Evolutionary conservation across 768 basidiomycete species (phyloP).

Genomic region (Hortiboletus campestris): DNA sequence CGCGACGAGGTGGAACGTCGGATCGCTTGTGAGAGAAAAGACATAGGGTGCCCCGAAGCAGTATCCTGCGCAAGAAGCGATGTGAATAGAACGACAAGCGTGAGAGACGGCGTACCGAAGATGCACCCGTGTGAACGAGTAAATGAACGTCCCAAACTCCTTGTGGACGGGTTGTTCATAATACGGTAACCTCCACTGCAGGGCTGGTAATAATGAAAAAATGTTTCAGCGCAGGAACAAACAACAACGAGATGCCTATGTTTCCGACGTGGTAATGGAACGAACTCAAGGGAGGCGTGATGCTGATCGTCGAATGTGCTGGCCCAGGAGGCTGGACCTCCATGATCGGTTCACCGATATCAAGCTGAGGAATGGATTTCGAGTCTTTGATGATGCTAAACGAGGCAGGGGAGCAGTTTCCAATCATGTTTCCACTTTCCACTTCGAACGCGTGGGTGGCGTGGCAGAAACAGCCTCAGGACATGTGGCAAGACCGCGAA

Average conservation of each 20-base stretch:
- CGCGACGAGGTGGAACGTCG: slow-evolving; percentile 39
- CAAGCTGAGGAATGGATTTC: slow-evolving; percentile 39
- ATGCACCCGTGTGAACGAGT: slow-evolving; percentile 59
- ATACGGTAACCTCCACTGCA: slow-evolving; percentile 62
- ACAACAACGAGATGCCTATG: slow-evolving; percentile 28
- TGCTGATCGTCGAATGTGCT: slow-evolving; percentile 41
- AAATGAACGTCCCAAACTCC: slow-evolving; percentile 61
- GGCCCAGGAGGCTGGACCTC: slow-evolving; percentile 15
- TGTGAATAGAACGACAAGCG: background rate
- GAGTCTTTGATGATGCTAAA: slow-evolving; percentile 34
- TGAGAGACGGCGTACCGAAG: slow-evolving; percentile 32
- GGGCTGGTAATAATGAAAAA: slow-evolving; percentile 29
- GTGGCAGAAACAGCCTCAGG: slow-evolving; percentile 42
- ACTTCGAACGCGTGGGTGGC: slow-evolving; percentile 48
- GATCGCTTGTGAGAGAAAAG: slow-evolving; percentile 45
- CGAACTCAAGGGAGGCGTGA: slow-evolving; percentile 54
- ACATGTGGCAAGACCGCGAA: slow-evolving; percentile 58
- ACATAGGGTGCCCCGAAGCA: slow-evolving; percentile 58
- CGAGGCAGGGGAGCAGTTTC: slow-evolving; percentile 45
- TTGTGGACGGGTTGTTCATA: slow-evolving; percentile 67
- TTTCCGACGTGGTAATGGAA: slow-evolving; percentile 61
- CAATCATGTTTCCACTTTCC: slow-evolving; percentile 58
- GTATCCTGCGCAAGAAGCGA: slow-evolving; percentile 39
- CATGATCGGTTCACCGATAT: slow-evolving; percentile 40
- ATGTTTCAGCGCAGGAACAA: background rate